Evolutionary conservation across 2,329 filamentous ascomycete genomes (phyloP), one percentile per base, ranked within the genome.

Genomic region (Hypoxylon sp.): DNA sequence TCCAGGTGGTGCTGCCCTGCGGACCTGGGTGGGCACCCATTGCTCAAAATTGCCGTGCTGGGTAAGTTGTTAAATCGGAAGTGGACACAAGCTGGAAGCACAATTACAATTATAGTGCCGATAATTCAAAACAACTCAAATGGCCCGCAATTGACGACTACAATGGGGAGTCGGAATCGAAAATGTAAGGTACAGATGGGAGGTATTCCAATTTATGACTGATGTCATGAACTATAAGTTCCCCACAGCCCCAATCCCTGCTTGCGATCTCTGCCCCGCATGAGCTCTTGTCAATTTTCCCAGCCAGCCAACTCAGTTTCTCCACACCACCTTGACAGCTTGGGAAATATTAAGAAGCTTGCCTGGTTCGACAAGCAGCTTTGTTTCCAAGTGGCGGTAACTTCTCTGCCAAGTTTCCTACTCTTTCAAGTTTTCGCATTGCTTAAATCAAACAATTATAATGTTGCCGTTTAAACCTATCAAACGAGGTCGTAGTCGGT

Each of bases 151-250:
- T 59, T 59, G 29, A 59, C 39, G 24, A 47, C 29, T 17, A 4
- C 35, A 14, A 44, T n/a, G 22, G 22, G 13, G 29, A 46, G 48
- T 3, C 22, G 31, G 58, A 55, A 63, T 29, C 31, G 31, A 60
- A 46, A 37, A 66, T 66, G 66, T 62, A 69, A 63, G 62, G 66
- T 37, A 66, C 62, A 52, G 50, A 50, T 47, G 39, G 29, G 46
- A n/a, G n/a, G 33, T 58, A 35, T 37, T 35, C 39, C 22, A 26
- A 44, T 31, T 37, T 58, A 58, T 52, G 17, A 42, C 39, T 60
- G 60, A 66, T 64, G 67, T 70, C 67, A 70, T 70, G 55, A 19
- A 14, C 14, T 52, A 63, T 63, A 5, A 19, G 11, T 26, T 26
- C 44, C 11, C 37, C 31, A n/a, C 44, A 42, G 19, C 17, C 17